Conservation (phyloP, 345 rosid genomes). For the Syzygium jambos region DNA sequence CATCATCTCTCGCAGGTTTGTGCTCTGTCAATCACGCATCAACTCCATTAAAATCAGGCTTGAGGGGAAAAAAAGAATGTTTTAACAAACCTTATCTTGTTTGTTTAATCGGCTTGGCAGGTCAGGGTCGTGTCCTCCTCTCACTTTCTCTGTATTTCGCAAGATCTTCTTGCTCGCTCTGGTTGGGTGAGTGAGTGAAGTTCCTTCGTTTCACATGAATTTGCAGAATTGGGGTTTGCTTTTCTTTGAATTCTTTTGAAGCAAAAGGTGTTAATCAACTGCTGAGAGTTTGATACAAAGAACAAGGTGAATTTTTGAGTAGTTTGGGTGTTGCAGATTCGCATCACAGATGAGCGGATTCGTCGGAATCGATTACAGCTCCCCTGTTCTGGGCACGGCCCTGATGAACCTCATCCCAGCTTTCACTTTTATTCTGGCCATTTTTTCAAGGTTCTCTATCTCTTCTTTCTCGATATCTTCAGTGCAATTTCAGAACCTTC, state of each 20-base stretch:
- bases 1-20: conserved; percentile 38
- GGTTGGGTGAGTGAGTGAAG: conserved; percentile 23
- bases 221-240: not conserved
- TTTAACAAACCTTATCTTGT: not conserved
- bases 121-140: conserved; percentile 31
- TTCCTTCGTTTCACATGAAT: not conserved
- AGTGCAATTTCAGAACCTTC: not conserved
- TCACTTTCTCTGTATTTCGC: conserved; percentile 25
- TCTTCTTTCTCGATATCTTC: not conserved
- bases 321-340: conserved; percentile 11
- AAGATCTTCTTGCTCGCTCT: conserved; percentile 44
- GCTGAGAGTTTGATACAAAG: not conserved
- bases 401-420: conserved; percentile 45
- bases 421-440: conserved; percentile 40
- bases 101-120: conserved; percentile 12
- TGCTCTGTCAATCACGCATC: not conserved
- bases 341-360: conserved; percentile 18
- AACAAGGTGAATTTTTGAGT: not conserved
- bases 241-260: not conserved
- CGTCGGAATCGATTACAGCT: conserved; percentile 38
- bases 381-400: conserved; percentile 41
- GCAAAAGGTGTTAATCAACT: not conserved
- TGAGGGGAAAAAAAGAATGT: too few species aligned
- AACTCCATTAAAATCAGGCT: not conserved
- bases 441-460: conserved; percentile 28